Conservation (phyloP, 176 grass and related monocot genomes). For the Aegilops umbellulata region DNA sequence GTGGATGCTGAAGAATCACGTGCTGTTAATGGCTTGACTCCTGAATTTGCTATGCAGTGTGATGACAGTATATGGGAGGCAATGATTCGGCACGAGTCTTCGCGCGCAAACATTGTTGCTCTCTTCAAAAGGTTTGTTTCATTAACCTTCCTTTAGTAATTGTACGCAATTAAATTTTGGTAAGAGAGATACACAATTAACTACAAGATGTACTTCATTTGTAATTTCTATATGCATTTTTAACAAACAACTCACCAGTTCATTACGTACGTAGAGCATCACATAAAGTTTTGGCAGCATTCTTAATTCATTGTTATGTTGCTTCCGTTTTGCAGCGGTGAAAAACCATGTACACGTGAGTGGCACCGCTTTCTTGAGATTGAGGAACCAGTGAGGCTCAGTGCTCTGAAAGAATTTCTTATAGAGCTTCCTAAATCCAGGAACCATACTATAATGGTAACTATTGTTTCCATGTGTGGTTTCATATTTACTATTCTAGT, state of each 20-base stretch:
- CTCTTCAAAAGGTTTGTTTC: conserved; percentile 75
- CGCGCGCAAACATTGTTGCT: conserved; percentile 46
- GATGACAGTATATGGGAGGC: conserved; percentile 65
- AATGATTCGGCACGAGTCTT: conserved; percentile 54
- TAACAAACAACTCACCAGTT: background rate
- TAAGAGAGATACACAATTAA: background rate
- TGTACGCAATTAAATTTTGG: background rate
- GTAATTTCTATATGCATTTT: background rate
- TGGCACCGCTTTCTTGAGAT: conserved; percentile 73
- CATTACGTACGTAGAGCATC: background rate
- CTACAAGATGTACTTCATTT: conserved; percentile 10
- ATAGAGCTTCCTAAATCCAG: conserved; percentile 63
- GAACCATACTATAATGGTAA: conserved; percentile 69
- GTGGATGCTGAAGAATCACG: conserved; percentile 31
- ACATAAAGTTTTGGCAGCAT: conserved; percentile 2
- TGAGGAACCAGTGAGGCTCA: conserved; percentile 66
- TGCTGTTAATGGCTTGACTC: conserved; percentile 29
- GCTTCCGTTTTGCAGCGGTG: conserved; percentile 51
- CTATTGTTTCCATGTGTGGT: background rate
- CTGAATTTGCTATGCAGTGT: conserved; percentile 17
- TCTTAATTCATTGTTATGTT: background rate
- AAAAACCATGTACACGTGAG: conserved; percentile 67
- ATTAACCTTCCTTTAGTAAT: conserved; percentile 11
- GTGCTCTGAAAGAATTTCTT: conserved; percentile 65
- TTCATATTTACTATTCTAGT: conserved; percentile 15